Evolutionary conservation across 208 protist genomes (phyloP).

Genomic region (Leishmania braziliensis): DNA sequence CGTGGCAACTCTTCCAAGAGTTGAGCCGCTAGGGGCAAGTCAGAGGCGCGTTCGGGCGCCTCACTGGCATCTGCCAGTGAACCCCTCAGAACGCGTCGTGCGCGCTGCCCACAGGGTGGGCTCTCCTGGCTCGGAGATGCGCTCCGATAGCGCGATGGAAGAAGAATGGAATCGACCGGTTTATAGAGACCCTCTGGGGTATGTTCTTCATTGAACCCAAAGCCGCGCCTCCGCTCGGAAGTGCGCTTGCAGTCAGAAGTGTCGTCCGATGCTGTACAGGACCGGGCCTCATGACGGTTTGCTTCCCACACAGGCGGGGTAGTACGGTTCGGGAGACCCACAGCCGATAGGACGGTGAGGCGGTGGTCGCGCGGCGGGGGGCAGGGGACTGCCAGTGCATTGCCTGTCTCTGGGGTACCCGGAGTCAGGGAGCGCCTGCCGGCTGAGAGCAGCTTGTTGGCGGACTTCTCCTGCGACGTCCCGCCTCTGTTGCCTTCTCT

Average conservation of each 20-base stretch:
- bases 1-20: background rate
- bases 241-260: background rate
- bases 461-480: background rate
- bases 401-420: background rate
- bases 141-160: background rate
- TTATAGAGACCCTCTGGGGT: background rate
- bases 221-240: background rate
- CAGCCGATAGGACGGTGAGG: background rate
- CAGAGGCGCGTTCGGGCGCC: background rate
- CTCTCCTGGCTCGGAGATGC: background rate
- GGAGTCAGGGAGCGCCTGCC: background rate
- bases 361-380: background rate
- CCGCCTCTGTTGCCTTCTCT: background rate
- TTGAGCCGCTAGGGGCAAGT: background rate
- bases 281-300: background rate
- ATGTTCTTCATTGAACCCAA: background rate
- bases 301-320: background rate
- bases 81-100: background rate
- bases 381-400: background rate
- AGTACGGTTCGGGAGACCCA: background rate
- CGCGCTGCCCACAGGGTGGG: background rate
- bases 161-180: background rate
- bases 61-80: background rate
- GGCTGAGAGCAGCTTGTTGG: background rate
- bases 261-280: background rate